Percentiles rank a stretch among this genome's conserved stretches.
Evolutionary conservation across 148 eudicot genomes (phyloP).

Genomic region (Cornus kousa): DNA sequence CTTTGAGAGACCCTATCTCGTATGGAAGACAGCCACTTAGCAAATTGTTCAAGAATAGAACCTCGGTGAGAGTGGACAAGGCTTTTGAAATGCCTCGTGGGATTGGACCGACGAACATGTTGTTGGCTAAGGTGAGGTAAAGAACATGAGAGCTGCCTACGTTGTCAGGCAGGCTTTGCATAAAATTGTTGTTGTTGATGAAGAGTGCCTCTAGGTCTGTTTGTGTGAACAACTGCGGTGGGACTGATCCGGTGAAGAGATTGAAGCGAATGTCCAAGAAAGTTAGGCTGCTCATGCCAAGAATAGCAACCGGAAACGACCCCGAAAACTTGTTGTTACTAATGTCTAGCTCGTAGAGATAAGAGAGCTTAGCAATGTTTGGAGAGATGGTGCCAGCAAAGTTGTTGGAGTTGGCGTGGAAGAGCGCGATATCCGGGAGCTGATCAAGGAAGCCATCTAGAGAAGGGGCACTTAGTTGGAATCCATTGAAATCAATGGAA

Average conservation of each 20-base stretch:
- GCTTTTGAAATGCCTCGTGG: conserved; percentile 34
- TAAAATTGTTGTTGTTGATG: conserved; percentile 58
- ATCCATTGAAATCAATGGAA: conserved; percentile 82
- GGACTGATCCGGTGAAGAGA: conserved; percentile 65
- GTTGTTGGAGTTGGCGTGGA: conserved; percentile 84
- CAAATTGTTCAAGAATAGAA: conserved; percentile 47
- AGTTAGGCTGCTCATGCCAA: conserved; percentile 44
- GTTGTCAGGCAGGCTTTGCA: conserved; percentile 42
- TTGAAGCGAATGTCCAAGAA: conserved; percentile 83
- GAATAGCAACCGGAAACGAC: conserved; percentile 57
- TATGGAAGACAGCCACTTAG: conserved; percentile 58
- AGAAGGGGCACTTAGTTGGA: conserved; percentile 52
- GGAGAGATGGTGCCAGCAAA: conserved; percentile 55
- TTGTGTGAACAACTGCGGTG: conserved; percentile 55
- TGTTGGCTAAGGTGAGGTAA: conserved; percentile 61
- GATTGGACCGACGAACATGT: conserved; percentile 53
- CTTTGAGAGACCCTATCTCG: conserved; percentile 44
- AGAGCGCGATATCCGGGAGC: conserved; percentile 70
- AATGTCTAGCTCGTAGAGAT: conserved; percentile 77
- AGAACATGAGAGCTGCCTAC: conserved; percentile 28
- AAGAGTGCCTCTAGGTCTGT: conserved; percentile 49
- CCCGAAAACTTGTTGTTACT: conserved; percentile 86
- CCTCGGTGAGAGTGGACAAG: conserved; percentile 35
- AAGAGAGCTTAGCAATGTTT: conserved; percentile 54
- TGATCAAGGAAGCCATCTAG: conserved; percentile 70